Evolutionary conservation across 192 early-diverging fungal species (phyloP).

Genomic region (Backusella westeae): DNA sequence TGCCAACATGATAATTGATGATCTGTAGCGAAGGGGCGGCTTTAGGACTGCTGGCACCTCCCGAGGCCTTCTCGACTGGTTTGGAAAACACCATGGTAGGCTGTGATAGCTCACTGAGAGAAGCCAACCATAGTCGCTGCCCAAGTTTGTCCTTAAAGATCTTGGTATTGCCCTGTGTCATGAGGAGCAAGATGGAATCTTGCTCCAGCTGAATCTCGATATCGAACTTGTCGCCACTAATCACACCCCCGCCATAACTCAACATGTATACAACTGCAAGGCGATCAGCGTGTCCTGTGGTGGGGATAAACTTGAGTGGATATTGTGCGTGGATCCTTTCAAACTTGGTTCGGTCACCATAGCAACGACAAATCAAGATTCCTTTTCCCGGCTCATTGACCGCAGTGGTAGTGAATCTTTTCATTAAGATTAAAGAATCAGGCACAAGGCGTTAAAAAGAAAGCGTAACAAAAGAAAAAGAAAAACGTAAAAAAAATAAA

Average conservation of each 20-base stretch:
- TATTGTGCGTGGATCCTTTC: slow-evolving; percentile 41
- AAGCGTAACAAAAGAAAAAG: neutral
- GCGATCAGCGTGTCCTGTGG: slow-evolving; percentile 34
- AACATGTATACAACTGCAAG: slow-evolving; percentile 66
- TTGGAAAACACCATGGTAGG: slow-evolving; percentile 1
- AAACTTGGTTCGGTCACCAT: slow-evolving; percentile 26
- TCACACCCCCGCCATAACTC: slow-evolving; percentile 77
- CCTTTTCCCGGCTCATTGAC: slow-evolving; percentile 27
- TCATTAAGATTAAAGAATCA: neutral
- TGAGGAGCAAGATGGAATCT: slow-evolving; percentile 56
- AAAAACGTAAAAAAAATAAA: neutral
- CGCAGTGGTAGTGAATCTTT: slow-evolving; percentile 18
- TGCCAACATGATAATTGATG: slow-evolving; percentile 41
- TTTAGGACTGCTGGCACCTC: neutral
- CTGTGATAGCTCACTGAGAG: neutral
- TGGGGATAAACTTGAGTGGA: slow-evolving; percentile 57
- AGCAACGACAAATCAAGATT: slow-evolving; percentile 20
- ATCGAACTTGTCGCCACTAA: slow-evolving; percentile 62
- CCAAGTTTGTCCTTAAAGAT: slow-evolving; percentile 62
- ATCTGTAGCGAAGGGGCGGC: slow-evolving; percentile 40
- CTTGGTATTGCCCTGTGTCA: slow-evolving; percentile 86
- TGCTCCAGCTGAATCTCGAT: slow-evolving; percentile 50
- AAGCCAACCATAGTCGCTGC: slow-evolving; percentile 28
- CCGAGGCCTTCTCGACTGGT: slow-evolving; percentile 13
- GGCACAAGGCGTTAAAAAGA: neutral